Evolutionary conservation across 1,139 yeast genomes (phyloP).

Genomic region (Magnusiomyces suaveolens): DNA sequence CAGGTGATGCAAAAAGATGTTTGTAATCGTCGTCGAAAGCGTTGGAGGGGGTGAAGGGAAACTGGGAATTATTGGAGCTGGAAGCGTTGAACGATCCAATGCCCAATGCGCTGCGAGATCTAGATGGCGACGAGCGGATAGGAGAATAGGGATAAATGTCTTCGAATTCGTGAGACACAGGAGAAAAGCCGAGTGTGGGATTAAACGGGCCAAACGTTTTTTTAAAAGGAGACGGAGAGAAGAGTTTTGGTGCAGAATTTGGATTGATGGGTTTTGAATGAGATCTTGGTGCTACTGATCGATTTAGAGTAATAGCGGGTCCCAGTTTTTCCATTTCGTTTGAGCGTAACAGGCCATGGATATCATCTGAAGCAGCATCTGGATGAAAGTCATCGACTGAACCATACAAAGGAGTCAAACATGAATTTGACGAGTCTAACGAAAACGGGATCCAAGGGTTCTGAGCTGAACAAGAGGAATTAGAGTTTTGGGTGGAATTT

Average conservation of each 20-base stretch:
- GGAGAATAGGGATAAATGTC: conserved; percentile 24
- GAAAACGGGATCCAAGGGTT: conserved; percentile 9
- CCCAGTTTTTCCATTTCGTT: conserved; percentile 1
- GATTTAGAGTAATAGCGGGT: conserved; percentile 1
- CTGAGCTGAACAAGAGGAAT: conserved; percentile 9
- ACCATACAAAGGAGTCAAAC: conserved; percentile 5
- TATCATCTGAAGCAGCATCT: not conserved
- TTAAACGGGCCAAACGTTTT: conserved; percentile 76
- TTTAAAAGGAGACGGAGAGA: conserved; percentile 33
- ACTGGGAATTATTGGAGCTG: not conserved
- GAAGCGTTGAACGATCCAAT: conserved; percentile 2
- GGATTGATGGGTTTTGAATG: not conserved
- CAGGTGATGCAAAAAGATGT: conserved; percentile 35
- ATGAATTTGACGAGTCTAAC: conserved; percentile 5
- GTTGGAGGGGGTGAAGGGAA: conserved; percentile 43
- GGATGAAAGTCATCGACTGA: not conserved
- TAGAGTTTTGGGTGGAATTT: not conserved
- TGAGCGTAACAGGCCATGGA: not conserved
- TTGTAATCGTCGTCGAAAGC: conserved; percentile 13
- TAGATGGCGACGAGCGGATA: conserved; percentile 8
- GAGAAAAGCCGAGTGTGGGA: conserved; percentile 47
- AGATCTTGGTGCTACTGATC: not conserved
- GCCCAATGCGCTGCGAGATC: conserved; percentile 2
- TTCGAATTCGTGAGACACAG: conserved; percentile 62
- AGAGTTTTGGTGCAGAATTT: not conserved